These are phyloP conservation scores for Globisporangium polare DNA, from an alignment of 352 stramenopile genomes.

Conservation along the genomic window DNA sequence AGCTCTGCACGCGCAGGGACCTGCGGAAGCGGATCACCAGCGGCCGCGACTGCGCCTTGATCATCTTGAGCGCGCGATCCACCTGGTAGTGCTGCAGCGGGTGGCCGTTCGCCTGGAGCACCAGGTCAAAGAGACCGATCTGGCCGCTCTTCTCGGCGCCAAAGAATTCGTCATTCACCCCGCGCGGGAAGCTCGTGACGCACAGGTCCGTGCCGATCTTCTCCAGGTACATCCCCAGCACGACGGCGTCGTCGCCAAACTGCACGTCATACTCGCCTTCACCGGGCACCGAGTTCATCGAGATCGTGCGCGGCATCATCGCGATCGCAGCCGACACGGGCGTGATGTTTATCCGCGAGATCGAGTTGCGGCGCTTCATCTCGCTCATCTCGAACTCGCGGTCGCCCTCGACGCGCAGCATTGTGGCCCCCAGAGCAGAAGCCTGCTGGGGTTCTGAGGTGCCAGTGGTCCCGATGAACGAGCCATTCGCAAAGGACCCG, in stretches of 20 bases:
- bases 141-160: conserved; percentile 73
- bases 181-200: conserved; percentile 72
- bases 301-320: conserved; percentile 71
- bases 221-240: conserved; percentile 80
- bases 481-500: not conserved
- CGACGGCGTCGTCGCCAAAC: conserved; percentile 60
- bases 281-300: conserved; percentile 54
- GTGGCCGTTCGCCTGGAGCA: conserved; percentile 79
- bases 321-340: conserved; percentile 74
- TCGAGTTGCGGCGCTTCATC: conserved; percentile 41
- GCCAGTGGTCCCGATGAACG: not conserved
- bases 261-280: conserved; percentile 75
- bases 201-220: conserved; percentile 73
- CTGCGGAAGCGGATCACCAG: conserved; percentile 75
- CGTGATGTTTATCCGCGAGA: conserved; percentile 64
- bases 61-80: conserved; percentile 81
- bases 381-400: conserved; percentile 51
- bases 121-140: conserved; percentile 65
- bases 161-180: conserved; percentile 58
- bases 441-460: not conserved
- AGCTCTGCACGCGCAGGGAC: conserved; percentile 54
- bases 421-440: not conserved
- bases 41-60: conserved; percentile 73
- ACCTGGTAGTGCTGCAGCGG: conserved; percentile 80
- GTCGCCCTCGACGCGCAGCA: conserved; percentile 51